These are phyloP conservation scores for Aspergillus persii DNA, from an alignment of 2,329 filamentous ascomycete species.

Conservation along the genomic window DNA sequence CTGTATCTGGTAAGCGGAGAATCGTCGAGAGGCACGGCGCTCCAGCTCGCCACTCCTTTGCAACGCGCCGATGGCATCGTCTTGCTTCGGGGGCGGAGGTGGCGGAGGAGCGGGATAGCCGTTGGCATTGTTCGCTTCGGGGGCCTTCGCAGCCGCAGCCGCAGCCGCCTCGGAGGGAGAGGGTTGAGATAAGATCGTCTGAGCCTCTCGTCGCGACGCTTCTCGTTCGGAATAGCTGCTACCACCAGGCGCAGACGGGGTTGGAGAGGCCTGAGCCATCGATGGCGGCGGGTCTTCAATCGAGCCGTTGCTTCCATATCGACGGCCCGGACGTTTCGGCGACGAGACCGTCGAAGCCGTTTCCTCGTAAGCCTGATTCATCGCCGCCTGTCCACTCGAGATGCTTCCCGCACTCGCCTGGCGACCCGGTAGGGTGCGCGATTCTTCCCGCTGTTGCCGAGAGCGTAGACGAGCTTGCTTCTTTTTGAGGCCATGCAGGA, in stretches of 20 bases:
- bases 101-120: conserved; percentile 68
- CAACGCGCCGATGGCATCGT: conserved; percentile 85
- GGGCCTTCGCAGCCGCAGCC: conserved; percentile 37
- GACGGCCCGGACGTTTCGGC: conserved; percentile 34
- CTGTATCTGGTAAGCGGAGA: conserved; percentile 94
- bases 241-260: conserved; percentile 20
- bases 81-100: conserved; percentile 76
- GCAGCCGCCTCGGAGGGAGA: conserved; percentile 63
- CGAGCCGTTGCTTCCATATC: conserved; percentile 40
- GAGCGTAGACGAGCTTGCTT: conserved; percentile 85
- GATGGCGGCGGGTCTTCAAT: conserved; percentile 32
- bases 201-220: conserved; percentile 38
- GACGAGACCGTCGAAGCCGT: conserved; percentile 29
- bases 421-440: conserved; percentile 35
- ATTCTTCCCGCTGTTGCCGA: conserved; percentile 52
- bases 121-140: conserved; percentile 26
- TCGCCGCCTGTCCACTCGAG: conserved; percentile 42
- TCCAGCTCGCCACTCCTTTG: conserved; percentile 92
- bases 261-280: conserved; percentile 29
- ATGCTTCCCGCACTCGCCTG: conserved; percentile 50
- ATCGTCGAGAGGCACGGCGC: conserved; percentile 84
- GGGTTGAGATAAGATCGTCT: conserved; percentile 51
- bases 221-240: conserved; percentile 39
- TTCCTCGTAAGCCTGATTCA: conserved; percentile 48
- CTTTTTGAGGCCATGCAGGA: conserved; percentile 91